Percentiles rank a stretch among this genome's conserved stretches.
Conservation (phyloP, 2,329 filamentous ascomycete species). For the Claviceps sorghi region DNA sequence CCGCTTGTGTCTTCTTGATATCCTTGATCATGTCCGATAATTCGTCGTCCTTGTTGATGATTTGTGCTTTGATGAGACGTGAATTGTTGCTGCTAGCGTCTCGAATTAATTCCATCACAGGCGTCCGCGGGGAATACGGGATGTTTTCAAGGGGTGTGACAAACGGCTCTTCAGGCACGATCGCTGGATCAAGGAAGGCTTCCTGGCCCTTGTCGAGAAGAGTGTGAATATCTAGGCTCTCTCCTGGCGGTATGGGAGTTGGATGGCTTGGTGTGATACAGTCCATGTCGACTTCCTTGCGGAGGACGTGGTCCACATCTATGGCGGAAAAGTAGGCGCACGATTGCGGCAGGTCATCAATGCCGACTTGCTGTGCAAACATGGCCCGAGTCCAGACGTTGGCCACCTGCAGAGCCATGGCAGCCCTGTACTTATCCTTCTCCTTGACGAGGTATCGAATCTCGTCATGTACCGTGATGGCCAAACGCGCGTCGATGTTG, state of each 20-base stretch:
- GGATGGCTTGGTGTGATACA: conserved; percentile 84
- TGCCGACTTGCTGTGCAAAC: conserved; percentile 94
- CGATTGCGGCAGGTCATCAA: conserved; percentile 82
- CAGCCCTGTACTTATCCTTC: conserved; percentile 72
- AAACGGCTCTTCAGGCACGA: conserved; percentile 35
- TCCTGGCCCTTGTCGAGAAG: conserved; percentile 58
- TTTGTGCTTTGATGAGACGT: conserved; percentile 71
- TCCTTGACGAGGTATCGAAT: conserved; percentile 84
- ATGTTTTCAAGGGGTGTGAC: conserved; percentile 48
- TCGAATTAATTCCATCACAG: conserved; percentile 65
- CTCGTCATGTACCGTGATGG: conserved; percentile 94
- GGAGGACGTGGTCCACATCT: conserved; percentile 87
- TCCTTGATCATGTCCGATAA: conserved; percentile 57
- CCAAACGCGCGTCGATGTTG: conserved; percentile 69
- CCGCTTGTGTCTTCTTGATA: conserved; percentile 24
- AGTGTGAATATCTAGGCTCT: conserved; percentile 69
- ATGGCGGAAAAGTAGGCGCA: conserved; percentile 94
- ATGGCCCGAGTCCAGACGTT: conserved; percentile 96
- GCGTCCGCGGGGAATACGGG: conserved; percentile 52
- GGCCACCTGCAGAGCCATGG: conserved; percentile 83
- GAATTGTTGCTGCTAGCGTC: conserved; percentile 31
- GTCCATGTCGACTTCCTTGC: conserved; percentile 97
- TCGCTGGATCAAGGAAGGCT: conserved; percentile 53
- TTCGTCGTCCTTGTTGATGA: conserved; percentile 59
- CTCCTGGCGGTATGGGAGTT: conserved; percentile 64